Base-by-base conservation (phyloP, 192 early-diverging fungal genomes). In the Spizellomyces sp. region DNA sequence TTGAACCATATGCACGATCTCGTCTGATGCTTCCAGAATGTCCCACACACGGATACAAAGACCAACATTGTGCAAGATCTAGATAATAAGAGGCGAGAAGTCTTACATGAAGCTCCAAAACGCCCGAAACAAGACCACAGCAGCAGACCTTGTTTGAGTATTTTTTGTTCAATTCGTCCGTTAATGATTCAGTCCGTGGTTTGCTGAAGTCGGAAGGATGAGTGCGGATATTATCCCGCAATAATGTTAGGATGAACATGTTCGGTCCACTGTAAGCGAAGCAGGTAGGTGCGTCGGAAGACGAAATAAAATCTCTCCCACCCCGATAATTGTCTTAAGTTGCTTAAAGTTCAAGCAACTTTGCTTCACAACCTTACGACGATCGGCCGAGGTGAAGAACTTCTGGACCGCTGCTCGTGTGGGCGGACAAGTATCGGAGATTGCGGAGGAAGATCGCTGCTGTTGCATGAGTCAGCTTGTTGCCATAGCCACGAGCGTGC, bases 111-210 rank as follows among this genome's bases (percentile, higher is more conserved):
- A 22, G 44, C 48, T 0, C 27, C 47, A 64, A 15, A 12, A 66
- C 42, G 10, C 48, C 9, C 1, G 17, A 10, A 36, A 42, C 45
- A 36, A 36, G 27, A 36, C 27, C 27, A 36, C 36, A 14, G 63
- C 17, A 64, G 27, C 15, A 41, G 77, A 93, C 92, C 80, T 90
- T 96, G 85, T 98, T 98, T 71, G 96, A 84, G 70, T 94, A 98
- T 75, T 96, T 98, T 60, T 82, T 71, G 81, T 98, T 96, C 62
- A 98, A 83, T 73, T 93, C 93, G 66, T 96, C 91, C 21, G 88
- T 89, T 17, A 98, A 84, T 6, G 96, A 95, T 22, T 87, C 84
- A 10, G 84, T 79, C 58, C 92, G 87, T 10, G 84, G 71, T 75
- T 94, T 94, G 50, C 81, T 77, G 68, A 96, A 94, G 57, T 93